Base-by-base conservation (phyloP, 2,329 filamentous ascomycete genomes). In the Ceratocystis eucalypticola region DNA sequence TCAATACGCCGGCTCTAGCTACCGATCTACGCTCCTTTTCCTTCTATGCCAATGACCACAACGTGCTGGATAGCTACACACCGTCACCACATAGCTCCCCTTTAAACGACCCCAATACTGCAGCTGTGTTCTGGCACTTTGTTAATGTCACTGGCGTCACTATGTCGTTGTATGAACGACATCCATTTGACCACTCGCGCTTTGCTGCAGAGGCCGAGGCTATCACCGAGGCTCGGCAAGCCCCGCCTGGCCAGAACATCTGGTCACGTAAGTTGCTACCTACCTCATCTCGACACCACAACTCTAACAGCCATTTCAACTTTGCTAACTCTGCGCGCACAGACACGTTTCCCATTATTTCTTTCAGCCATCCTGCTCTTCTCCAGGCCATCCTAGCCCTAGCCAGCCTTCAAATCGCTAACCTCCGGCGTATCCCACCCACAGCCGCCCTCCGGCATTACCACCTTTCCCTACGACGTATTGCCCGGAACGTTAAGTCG, bases 391-490 rank as follows among this genome's bases (percentile, higher is more conserved):
- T 97, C 75, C 83, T 97, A 45, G 93, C 93, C 0, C 75, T 96
- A 45, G 87, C 88, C 28, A 93, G 89, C 74, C 77, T 96, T 53
- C 93, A 97, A 72, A 92, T 96, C 71, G 88, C 93, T 33, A 89
- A 88, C 71, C 79, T 96, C 3, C 88, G 95, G 72, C 80, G 82
- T 33, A 83, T 84, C 1, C 88, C 89, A 0, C 82, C 86, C 0
- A 92, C 88, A 0, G 87, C 91, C 7, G 93, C 92, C 0, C 83
- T 94, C 72, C 92, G 94, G 72, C 94, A 99, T 74, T 97, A 97
- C 70, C 90, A 94, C 66, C 86, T 92, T 70, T 87, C 92, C 8
- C 79, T 96, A 61, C 86, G 91, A 69, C 80, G 89, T 50, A 82
- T 96, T 17, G 87, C 89, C 5, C 86, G 84, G 70, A 88, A 88